phyloP scores from a whole-genome alignment of 306 rosid genomes.

The Ormosia semicastrata region DNA sequence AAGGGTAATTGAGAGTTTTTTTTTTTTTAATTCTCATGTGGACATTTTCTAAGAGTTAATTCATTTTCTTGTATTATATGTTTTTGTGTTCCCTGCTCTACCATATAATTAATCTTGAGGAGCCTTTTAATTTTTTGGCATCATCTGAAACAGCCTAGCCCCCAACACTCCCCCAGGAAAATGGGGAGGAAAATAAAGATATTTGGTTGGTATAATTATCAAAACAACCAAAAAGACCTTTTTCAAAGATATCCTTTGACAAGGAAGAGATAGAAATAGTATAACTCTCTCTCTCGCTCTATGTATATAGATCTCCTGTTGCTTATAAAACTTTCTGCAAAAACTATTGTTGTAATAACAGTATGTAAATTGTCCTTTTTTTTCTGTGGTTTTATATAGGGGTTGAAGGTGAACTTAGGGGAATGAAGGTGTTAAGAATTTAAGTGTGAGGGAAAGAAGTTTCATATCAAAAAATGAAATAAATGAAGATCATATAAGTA shows the following conservation, averaged over 20 bases:
- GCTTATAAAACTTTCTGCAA: too few species aligned
- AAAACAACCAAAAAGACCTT: neutral
- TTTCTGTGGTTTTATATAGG: too few species aligned
- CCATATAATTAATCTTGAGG: conserved; percentile 15
- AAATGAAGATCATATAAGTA: too few species aligned
- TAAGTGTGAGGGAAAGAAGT: too few species aligned
- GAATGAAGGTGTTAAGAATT: too few species aligned
- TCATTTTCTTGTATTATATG: conserved; percentile 2
- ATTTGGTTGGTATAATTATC: neutral
- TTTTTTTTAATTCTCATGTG: conserved; percentile 29
- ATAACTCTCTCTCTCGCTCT: neutral
- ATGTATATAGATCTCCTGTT: too few species aligned
- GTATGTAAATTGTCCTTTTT: too few species aligned
- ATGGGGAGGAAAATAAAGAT: neutral
- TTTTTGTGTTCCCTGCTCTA: conserved; percentile 4
- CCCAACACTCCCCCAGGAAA: conserved; percentile 7
- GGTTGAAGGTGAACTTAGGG: too few species aligned
- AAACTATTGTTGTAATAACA: too few species aligned
- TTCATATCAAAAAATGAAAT: too few species aligned
- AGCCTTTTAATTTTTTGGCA: conserved; percentile 27
- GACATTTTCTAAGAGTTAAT: conserved; percentile 1
- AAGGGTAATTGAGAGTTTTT: conserved; percentile 11
- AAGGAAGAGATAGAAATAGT: conserved; percentile 10
- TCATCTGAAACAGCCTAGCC: conserved; percentile 36
- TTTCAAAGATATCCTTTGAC: conserved; percentile 27